Base-by-base conservation (phyloP, 371 early-diverging fungal genomes). In the Rhizopus arrhizus region DNA sequence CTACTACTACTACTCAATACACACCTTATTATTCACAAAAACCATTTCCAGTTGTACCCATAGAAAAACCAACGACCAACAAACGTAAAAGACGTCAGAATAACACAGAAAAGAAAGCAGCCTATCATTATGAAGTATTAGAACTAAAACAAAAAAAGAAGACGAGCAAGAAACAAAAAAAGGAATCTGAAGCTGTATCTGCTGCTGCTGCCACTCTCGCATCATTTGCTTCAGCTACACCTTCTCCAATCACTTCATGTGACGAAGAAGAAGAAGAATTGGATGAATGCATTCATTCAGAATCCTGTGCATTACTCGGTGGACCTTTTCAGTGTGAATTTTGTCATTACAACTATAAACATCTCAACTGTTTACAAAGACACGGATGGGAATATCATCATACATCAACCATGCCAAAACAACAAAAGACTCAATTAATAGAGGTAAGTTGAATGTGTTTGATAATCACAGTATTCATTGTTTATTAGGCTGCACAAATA, bases 181-280 rank as follows among this genome's bases (percentile, higher is more conserved):
- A 64, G 43, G 72, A 70, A 47, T 65, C 70, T 7, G 68, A 69
- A 42, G 72, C 73, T 7, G 64, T 74, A 1, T 66, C 66, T 35
- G 78, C 78, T n/a, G 78, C 77, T 35, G 77, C 78, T 6, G 75
- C 75, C 12, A 78, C 78, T 5, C 63, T 78, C 29, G 74, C 78
- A 13, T 78, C 78, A 5, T 74, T 78, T 64, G 71, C 78, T 29
- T 62, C 65, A 4, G 63, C 59, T 15, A 53, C 59, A n/a, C 46
- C 59, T 13, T 42, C 61, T 4, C 31, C 34, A 11, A 50, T 36
- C 13, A 38, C 40, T 13, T 38, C 40, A 11, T 38, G 10, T 15
- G 53, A 58, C 41, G 51, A 54, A 15, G 58, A 53, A 15, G 38
- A 45, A 5, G 46, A 50, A 34, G 58, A 63, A 11, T 56, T 54